Evolutionary conservation across 371 early-diverging fungal species (phyloP), one percentile per base, ranked within the genome.

Genomic region (Apophysomyces variabilis): DNA sequence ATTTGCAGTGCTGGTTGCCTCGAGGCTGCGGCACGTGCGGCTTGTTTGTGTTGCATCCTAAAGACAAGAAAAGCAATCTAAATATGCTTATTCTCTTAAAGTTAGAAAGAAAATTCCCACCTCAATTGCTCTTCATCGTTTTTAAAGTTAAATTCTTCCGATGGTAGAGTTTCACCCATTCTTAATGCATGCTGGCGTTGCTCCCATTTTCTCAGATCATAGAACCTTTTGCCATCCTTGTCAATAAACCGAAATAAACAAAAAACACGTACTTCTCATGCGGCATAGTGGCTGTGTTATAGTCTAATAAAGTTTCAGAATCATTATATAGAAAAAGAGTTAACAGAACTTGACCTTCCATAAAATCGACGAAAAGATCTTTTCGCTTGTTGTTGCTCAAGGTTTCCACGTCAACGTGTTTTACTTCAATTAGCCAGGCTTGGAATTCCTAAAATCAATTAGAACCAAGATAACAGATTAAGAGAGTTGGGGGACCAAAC

Each of bases 361-460:
- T 88, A 65, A 89, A 92, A 35, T 89, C 90, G 12, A 77, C 47
- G 69, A 91, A 91, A 62, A 87, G 68, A 38, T 87, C 82, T 66
- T 90, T 91, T 62, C 85, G 84, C 60, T 82, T 82, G 43, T 35
- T 72, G 16, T 85, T 82, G 13, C 77, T 76, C 12, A 89, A 59
- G 3, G 77, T 80, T 62, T 89, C 89, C 0, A 89, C 84, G 59
- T 85, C 75, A 12, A 83, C 77, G 11, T 86, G 69, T 69, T 90
- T 90, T 39, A 91, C 85, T 63, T 92, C 91, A 57, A 90, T 75
- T 12, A 92, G 60, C 93, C 93, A 92, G 16, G 89, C 85, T 65
- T 90, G 87, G 60, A 90, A 91, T 76, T 92, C 91, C 80, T 88
- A 73, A 16, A 47, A 18, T 7, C 12, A 56, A 38, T 13, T 16